Base-by-base conservation (phyloP, 2,329 filamentous ascomycete genomes). In the Myriangium duriaei region DNA sequence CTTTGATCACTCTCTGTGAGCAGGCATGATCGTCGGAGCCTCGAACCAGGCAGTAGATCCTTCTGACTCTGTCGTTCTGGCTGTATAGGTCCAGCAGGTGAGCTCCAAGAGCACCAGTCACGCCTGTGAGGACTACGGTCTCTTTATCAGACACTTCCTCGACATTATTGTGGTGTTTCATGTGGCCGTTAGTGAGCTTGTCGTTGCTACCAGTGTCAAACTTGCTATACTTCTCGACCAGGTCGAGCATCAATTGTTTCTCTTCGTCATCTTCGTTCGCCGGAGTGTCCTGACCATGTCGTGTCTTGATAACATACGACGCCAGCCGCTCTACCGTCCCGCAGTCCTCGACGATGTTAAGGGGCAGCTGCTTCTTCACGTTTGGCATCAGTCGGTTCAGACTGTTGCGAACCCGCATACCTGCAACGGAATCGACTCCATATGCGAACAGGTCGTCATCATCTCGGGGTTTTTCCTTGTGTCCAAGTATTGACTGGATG, bases 291-390 rank as follows among this genome's bases (percentile, higher is more conserved):
- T 55, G 49, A 30, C 61, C 60, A 36, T 62, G 52, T 26, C 67
- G 52, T 30, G 55, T 53, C 30, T 56, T 52, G 15, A 60, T 37
- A 6, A 69, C 49, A 34, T 56, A 59, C 9, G 60, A 49, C 13
- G 53, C 50, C 11, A 66, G 51, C 31, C 56, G 53, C 11, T 59
- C 45, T n/a, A 76, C 56, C 2, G 63, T 74, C 1, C 71, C 70
- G 39, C 67, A 67, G 42, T 79, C 71, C 45, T 78, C 76, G 0
- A 79, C 65, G 1, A 78, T 51, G 41, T 72, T 78, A 42, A 70
- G 57, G 0, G 74, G 71, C 1, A 78, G 49, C 0, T 55, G 48
- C 17, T 49, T 44, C n/a, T 52, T 37, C 29, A 45, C 48, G 6
- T 52, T 37, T 1, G 57, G 57, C n/a, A 64, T 46, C 4, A 66